Evolutionary conservation across 2,329 filamentous ascomycete genomes (phyloP).

Genomic region (Trichoderma atroviride): DNA sequence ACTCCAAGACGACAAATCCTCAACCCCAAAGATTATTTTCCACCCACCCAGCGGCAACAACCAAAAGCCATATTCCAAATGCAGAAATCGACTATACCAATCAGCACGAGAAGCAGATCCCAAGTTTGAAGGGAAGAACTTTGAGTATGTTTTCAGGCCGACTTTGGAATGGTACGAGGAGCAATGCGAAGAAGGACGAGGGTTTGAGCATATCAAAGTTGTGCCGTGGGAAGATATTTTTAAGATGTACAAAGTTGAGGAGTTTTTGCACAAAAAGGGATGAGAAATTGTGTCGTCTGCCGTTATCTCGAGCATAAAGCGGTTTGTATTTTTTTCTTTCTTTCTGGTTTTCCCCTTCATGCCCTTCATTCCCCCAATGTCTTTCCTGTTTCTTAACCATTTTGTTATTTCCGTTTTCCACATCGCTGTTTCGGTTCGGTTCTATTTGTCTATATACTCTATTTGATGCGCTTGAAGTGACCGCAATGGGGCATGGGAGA

Average conservation of each 20-base stretch:
- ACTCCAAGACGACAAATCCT: constrained; percentile 28
- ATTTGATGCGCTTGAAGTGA: not conserved
- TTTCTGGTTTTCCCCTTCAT: not conserved
- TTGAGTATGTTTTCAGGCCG: constrained; percentile 47
- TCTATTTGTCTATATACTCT: not conserved
- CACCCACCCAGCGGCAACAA: constrained; percentile 47
- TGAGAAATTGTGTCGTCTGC: constrained; percentile 27
- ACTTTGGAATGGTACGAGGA: constrained; percentile 57
- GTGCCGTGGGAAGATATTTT: constrained; percentile 47
- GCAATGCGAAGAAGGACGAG: constrained; percentile 51
- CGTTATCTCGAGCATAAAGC: not conserved
- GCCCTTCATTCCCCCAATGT: no score
- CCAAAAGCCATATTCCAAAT: constrained; percentile 34
- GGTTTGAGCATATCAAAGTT: constrained; percentile 54
- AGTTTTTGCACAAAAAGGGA: constrained; percentile 30
- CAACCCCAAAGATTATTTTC: constrained; percentile 46
- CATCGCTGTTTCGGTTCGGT: not conserved
- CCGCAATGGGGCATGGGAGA: not conserved
- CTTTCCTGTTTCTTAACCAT: not conserved
- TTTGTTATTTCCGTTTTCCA: not conserved
- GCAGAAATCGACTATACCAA: constrained; percentile 51
- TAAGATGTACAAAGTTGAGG: constrained; percentile 32
- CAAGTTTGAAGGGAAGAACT: constrained; percentile 12
- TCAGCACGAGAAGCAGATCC: constrained; percentile 34
- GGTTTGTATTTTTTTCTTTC: not conserved